A percentile compares a stretch with the other conserved stretches of the same genome.
These are phyloP conservation scores for Kurtzmaniella quercitrusa DNA, from an alignment of 1,139 yeast genomes.

Conservation along the genomic window DNA sequence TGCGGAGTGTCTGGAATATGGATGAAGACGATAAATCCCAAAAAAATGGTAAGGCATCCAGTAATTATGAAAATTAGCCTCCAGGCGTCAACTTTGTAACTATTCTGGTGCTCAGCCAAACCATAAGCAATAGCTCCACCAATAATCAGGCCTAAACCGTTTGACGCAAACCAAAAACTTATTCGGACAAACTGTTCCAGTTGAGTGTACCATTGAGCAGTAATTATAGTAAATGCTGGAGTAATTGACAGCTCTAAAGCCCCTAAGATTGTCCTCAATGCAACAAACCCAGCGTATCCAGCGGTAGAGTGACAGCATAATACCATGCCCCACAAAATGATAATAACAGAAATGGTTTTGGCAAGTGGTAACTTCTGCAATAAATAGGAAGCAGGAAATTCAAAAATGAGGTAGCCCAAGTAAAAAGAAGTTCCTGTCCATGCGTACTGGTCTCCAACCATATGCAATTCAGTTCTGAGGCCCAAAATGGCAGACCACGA, in stretches of 20 bases:
- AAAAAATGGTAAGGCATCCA: slow-evolving; percentile 44
- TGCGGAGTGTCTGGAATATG: slow-evolving; percentile 53
- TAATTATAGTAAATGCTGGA: slow-evolving; percentile 50
- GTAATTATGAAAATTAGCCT: slow-evolving; percentile 42
- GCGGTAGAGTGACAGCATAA: slow-evolving; percentile 39
- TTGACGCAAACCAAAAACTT: slow-evolving; percentile 46
- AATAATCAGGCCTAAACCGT: slow-evolving; percentile 48
- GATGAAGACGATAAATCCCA: slow-evolving; percentile 39
- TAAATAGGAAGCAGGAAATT: slow-evolving; percentile 35
- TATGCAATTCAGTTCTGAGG: slow-evolving; percentile 34
- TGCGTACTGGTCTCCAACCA: slow-evolving; percentile 45
- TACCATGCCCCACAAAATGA: slow-evolving; percentile 45
- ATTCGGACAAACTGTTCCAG: slow-evolving; percentile 48
- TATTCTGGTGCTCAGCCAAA: slow-evolving; percentile 25
- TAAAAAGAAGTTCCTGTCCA: slow-evolving; percentile 52
- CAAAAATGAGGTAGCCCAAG: slow-evolving; percentile 42
- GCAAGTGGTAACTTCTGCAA: slow-evolving; percentile 42
- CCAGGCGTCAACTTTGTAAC: slow-evolving; percentile 40
- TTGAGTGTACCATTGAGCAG: slow-evolving; percentile 51
- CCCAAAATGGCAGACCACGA: slow-evolving; percentile 57
- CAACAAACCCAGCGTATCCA: slow-evolving; percentile 31
- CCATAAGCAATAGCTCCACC: slow-evolving; percentile 57
- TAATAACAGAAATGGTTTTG: slow-evolving; percentile 28
- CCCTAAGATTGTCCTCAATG: slow-evolving; percentile 44
- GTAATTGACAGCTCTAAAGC: slow-evolving; percentile 45